Evolutionary conservation across 1,284 basidiomycete species (phyloP), one percentile per base, ranked within the genome.

Genomic region (Ceratobasidium sp.): DNA sequence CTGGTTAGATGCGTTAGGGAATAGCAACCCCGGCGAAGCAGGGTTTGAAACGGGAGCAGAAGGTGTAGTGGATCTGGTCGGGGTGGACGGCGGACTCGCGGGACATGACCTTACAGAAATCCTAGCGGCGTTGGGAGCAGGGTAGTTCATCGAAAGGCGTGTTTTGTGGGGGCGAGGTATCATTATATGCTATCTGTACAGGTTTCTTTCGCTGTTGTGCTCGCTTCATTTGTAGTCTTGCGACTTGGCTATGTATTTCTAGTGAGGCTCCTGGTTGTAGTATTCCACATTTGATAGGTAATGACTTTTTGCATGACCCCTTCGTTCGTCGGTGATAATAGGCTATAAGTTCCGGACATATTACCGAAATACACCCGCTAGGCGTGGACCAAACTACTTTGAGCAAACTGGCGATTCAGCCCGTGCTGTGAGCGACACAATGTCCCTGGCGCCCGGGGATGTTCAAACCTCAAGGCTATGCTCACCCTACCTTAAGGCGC

Each of bases 1-100:
- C 19, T 68, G 64, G 64, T 31, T 68, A 13, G 64, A 68, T 14
- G 51, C 49, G n/a, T 29, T 68, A 16, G 64, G 64, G 14, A 27
- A 14, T 54, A 31, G 64, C 27, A 49, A 54, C 19, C 16, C 39
- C 7, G 64, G 64, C 1, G 24, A 43, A 41, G 19, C 34, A 24
- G 24, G 29, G 24, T 22, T 41, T 54, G 49, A 68, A 24, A 8
- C 8, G 13, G 31, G 24, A 41, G 34, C 34, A 7, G 64, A 24
- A 13, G 27, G 46, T 2, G 34, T 19, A 7, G 29, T 4, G 24
- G 31, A 34, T 7, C 5, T 16, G 13, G 19, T 31, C 16, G 11
- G 19, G 9, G 9, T 29, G 9, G 54, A 37, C 19, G 54, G 31
- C 31, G 31, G 16, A 31, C 13, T 58, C n/a, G 14, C 31, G 29